Percentiles rank a stretch among this genome's conserved stretches.
Conservation (phyloP, 345 rosid species). For the Trapa bicornis region DNA sequence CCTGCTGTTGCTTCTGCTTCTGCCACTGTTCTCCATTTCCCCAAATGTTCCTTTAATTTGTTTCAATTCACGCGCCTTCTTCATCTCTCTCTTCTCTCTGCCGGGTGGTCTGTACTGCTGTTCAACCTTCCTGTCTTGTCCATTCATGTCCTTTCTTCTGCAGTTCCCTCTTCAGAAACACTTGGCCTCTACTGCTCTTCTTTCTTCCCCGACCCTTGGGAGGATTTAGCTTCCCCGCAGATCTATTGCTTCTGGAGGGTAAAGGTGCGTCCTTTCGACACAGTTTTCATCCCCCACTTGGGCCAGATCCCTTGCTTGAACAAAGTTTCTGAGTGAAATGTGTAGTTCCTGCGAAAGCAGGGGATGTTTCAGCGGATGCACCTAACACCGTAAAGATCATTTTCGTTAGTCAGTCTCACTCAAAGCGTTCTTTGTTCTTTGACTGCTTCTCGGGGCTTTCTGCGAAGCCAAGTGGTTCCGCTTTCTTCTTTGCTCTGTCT, state of each 20-base stretch:
- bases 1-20: slow-evolving; percentile 11
- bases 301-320: not conserved
- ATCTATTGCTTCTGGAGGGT: slow-evolving; percentile 27
- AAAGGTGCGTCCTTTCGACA: slow-evolving; percentile 19
- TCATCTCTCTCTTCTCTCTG: not conserved
- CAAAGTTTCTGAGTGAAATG: not conserved
- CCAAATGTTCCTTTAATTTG: slow-evolving; percentile 5
- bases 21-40: slow-evolving; percentile 7
- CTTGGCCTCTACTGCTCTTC: slow-evolving; percentile 15
- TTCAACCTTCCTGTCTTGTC: slow-evolving; percentile 20
- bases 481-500: not conserved
- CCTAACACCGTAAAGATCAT: not conserved
- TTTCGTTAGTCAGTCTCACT: not conserved
- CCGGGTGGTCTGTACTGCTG: slow-evolving; percentile 16
- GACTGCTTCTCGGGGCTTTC: not conserved
- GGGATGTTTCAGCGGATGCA: not conserved
- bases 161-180: slow-evolving; percentile 11
- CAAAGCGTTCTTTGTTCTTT: not conserved
- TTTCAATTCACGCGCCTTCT: slow-evolving; percentile 8
- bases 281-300: not conserved
- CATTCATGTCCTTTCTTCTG: slow-evolving; percentile 1
- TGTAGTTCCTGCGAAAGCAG: not conserved
- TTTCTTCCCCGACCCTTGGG: slow-evolving; percentile 7
- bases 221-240: slow-evolving; percentile 11
- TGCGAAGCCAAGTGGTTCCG: not conserved